Conservation (phyloP, 306 rosid genomes). For the Ceratonia siliqua region DNA sequence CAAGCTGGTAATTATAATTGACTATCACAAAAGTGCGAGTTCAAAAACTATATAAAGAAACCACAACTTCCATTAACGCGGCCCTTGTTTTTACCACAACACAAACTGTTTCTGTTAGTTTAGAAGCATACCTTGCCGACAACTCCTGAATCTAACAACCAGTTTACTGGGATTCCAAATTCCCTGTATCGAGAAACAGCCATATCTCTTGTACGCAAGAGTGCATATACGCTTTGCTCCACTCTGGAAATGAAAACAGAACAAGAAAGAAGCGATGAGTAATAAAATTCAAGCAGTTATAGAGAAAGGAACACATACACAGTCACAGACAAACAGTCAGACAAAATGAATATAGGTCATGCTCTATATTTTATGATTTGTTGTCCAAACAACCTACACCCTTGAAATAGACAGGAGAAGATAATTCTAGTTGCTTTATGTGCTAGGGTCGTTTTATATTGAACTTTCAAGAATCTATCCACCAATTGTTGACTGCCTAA, state of each 20-base stretch:
- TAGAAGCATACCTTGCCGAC: conserved; percentile 84
- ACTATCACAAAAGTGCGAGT: conserved; percentile 1
- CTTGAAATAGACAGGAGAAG: conserved; percentile 11
- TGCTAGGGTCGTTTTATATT: conserved; percentile 6
- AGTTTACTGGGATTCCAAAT: conserved; percentile 90
- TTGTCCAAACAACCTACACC: background rate
- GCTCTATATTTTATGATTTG: conserved; percentile 4
- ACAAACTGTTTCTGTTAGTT: background rate
- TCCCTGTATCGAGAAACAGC: conserved; percentile 90
- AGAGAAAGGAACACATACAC: conserved; percentile 2
- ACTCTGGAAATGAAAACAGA: conserved; percentile 54
- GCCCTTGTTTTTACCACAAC: background rate
- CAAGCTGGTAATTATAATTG: background rate
- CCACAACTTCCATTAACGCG: background rate
- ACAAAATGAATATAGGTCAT: background rate
- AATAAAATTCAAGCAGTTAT: background rate
- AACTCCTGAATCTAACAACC: conserved; percentile 90
- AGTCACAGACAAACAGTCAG: background rate
- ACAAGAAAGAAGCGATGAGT: background rate
- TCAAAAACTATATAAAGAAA: conserved; percentile 11
- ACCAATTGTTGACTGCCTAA: conserved; percentile 23
- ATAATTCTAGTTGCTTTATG: background rate
- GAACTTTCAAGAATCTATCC: conserved; percentile 12
- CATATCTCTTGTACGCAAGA: conserved; percentile 92
- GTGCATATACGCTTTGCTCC: conserved; percentile 90